Conservation (phyloP, 352 stramenopile genomes). For the Phytophthora meadii region DNA sequence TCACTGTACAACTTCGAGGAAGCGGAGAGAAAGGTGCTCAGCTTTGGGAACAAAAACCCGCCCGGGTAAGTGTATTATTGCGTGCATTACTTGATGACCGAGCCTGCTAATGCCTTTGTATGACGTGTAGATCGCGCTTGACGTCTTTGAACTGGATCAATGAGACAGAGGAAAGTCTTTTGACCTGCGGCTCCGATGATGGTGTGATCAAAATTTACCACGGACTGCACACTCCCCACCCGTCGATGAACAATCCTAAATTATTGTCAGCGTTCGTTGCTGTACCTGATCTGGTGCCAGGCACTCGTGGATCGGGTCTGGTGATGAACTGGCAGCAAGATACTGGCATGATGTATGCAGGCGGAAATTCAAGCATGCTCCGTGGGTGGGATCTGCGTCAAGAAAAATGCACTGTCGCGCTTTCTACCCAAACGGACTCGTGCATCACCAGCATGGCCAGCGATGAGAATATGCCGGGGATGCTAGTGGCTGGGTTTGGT, state of each 20-base stretch:
- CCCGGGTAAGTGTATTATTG: slow-evolving; percentile 55
- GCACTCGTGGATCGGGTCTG: slow-evolving; percentile 92
- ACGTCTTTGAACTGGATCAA: slow-evolving; percentile 98
- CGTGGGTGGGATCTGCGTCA: slow-evolving; percentile 95
- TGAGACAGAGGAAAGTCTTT: slow-evolving; percentile 91
- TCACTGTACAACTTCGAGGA: slow-evolving; percentile 96
- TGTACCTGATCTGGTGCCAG: slow-evolving; percentile 92
- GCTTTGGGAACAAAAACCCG: slow-evolving; percentile 88
- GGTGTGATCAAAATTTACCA: slow-evolving; percentile 97
- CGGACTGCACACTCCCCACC: slow-evolving; percentile 71
- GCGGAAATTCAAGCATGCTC: slow-evolving; percentile 93
- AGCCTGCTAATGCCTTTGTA: slow-evolving; percentile 10
- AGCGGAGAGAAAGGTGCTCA: slow-evolving; percentile 81
- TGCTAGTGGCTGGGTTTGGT: slow-evolving; percentile 93
- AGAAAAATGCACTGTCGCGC: slow-evolving; percentile 86
- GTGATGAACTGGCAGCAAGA: slow-evolving; percentile 97
- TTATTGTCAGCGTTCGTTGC: slow-evolving; percentile 94
- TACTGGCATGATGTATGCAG: slow-evolving; percentile 90
- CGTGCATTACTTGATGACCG: slow-evolving; percentile 4
- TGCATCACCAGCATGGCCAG: slow-evolving; percentile 92
- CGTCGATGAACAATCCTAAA: slow-evolving; percentile 52
- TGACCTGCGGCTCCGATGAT: slow-evolving; percentile 97
- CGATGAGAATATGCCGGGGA: slow-evolving; percentile 72
- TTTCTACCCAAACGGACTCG: slow-evolving; percentile 90
- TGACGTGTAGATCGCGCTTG: slow-evolving; percentile 76